Percentiles rank a stretch among this genome's conserved stretches.
phyloP scores from a whole-genome alignment of 768 basidiomycete genomes.

The Kwoniella sp. region DNA sequence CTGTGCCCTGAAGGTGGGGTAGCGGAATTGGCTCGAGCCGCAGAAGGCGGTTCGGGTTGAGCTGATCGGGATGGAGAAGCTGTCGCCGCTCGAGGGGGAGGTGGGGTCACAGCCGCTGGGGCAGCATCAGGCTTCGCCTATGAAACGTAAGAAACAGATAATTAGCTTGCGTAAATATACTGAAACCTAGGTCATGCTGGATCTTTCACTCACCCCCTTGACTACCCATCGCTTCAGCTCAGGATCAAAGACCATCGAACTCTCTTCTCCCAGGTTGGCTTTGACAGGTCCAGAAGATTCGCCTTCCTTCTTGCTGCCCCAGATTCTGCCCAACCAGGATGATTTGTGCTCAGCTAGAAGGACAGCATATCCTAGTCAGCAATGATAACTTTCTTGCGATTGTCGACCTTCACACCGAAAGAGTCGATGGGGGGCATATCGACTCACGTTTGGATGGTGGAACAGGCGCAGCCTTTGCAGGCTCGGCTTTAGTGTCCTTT shows the following conservation, averaged over 20 bases:
- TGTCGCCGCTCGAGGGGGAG: slow-evolving; percentile 82
- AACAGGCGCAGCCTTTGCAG: slow-evolving; percentile 8
- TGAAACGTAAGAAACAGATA: background rate
- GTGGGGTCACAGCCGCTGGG: slow-evolving; percentile 63
- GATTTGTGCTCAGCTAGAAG: slow-evolving; percentile 29
- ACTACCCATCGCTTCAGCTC: slow-evolving; percentile 97
- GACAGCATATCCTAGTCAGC: background rate
- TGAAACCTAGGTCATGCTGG: no score
- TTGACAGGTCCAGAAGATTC: slow-evolving; percentile 72
- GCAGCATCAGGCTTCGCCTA: slow-evolving; percentile 62
- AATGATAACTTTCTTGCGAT: no score
- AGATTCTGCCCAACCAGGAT: slow-evolving; percentile 71
- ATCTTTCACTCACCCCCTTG: slow-evolving; percentile 77
- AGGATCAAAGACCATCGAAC: slow-evolving; percentile 86
- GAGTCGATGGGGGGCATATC: background rate
- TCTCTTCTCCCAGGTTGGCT: slow-evolving; percentile 91
- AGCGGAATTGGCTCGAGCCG: slow-evolving; percentile 23
- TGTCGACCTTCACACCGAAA: no score
- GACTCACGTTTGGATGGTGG: slow-evolving; percentile 28
- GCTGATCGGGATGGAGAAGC: slow-evolving; percentile 65
- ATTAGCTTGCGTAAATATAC: no score
- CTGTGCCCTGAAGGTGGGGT: slow-evolving; percentile 32
- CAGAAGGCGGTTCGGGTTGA: slow-evolving; percentile 10
- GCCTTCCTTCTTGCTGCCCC: slow-evolving; percentile 75
- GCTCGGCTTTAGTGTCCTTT: slow-evolving; percentile 31